Evolutionary conservation across 495 filamentous ascomycete species (phyloP).

Genomic region (Penicillium pancosmium): DNA sequence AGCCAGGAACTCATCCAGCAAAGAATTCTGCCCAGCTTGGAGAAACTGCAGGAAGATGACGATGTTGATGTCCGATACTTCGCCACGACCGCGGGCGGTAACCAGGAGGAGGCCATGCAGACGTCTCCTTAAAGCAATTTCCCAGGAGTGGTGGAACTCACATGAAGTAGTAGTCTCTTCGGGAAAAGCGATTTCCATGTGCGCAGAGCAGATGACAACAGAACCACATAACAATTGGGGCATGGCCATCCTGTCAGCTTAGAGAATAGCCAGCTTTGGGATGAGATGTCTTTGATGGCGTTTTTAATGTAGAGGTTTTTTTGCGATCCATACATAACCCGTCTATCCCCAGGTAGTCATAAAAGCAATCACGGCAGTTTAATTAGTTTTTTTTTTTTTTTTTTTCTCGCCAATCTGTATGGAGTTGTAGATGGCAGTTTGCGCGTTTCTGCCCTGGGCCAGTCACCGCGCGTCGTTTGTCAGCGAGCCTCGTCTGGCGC

Average conservation of each 20-base stretch:
- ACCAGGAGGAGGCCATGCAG: slow-evolving; percentile 52
- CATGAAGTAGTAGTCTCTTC: slow-evolving; percentile 20
- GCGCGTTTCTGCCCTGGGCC: background rate
- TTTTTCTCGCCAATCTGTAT: background rate
- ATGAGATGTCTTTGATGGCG: slow-evolving; percentile 45
- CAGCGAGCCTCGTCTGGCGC: slow-evolving; percentile 15
- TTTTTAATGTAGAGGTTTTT: slow-evolving; percentile 48
- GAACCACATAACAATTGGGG: slow-evolving; percentile 25
- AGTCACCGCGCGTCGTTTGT: slow-evolving; percentile 26
- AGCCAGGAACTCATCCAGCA: slow-evolving; percentile 84
- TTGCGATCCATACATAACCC: slow-evolving; percentile 34
- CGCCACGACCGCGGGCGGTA: slow-evolving; percentile 68
- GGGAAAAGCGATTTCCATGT: slow-evolving; percentile 7
- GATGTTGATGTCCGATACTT: slow-evolving; percentile 98
- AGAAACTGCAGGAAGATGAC: slow-evolving; percentile 93
- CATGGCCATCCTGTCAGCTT: slow-evolving; percentile 35
- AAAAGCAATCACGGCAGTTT: slow-evolving; percentile 25
- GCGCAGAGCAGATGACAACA: slow-evolving; percentile 20
- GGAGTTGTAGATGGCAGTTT: background rate
- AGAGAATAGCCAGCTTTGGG: slow-evolving; percentile 46
- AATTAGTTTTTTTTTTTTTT: background rate
- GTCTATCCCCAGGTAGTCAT: slow-evolving; percentile 21
- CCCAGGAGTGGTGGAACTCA: background rate
- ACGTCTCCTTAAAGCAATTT: slow-evolving; percentile 45
- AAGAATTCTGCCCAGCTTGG: slow-evolving; percentile 83